Base-by-base conservation (phyloP, 495 filamentous ascomycete species). In the Penicillium cinerascens region DNA sequence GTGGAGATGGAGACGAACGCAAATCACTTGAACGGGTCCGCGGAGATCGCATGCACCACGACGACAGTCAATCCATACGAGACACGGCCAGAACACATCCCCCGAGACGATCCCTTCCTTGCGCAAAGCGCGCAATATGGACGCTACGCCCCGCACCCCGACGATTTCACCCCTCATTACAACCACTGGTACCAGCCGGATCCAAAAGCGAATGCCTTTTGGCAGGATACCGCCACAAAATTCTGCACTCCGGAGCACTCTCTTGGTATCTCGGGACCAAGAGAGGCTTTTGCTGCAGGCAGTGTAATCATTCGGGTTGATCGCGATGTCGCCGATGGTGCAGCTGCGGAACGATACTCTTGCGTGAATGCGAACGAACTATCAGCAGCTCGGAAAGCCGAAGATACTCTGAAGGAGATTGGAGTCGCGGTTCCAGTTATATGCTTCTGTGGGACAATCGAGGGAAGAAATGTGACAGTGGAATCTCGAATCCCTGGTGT, bases 331-430 rank as follows among this genome's bases (percentile, higher is more conserved):
- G 61, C 42, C 5, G 51, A 59, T 22, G 66, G 54, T 39, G 35
- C 48, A 26, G 55, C 65, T 6, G 55, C 61, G 18, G 66, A 70
- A 39, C 57, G 53, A 54, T 74, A 67, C 50, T 67, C 85, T 72
- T 68, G 80, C 78, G 20, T 84, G 73, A 67, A 91, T 85, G 87
- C 70, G 26, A 76, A 76, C 47, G 73, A 74, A 47, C 35, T 71
- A 10, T 66, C 55, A 11, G 63, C 73, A 2, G 65, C 73, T 23
- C 67, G 64, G 27, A 76, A 76, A 39, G 70, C 63, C 7, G 70
- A 76, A 41, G 62, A 69, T 11, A 26, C 54, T 1, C 60, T 76
- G 13, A 65, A 51, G 40, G 64, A 67, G 18, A 44, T 73, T 17
- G 61, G 62, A 1, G 63, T 74, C 39, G 55, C 66, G 0, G 70